phyloP scores from a whole-genome alignment of 129 eudicot species.

The Calendula officinalis region DNA sequence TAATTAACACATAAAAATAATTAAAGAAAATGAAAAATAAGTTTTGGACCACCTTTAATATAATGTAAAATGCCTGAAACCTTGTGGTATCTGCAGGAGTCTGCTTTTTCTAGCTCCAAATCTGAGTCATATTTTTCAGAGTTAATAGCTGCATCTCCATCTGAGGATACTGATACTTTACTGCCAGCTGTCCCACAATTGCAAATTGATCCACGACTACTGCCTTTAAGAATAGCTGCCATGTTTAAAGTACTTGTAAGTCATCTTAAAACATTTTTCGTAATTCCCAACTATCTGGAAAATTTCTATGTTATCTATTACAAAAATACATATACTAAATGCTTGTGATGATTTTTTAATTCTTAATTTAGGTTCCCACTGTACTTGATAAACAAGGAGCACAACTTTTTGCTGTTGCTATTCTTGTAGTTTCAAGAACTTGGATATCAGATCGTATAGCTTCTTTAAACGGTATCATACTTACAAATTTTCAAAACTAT shows the following conservation, averaged over 20 bases:
- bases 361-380: slow-evolving; percentile 80
- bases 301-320: not conserved
- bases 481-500: not conserved
- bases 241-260: slow-evolving; percentile 90
- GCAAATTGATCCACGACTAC: slow-evolving; percentile 50
- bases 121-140: slow-evolving; percentile 79
- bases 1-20: slow-evolving; percentile 27
- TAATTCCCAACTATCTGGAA: not conserved
- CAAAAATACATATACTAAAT: not conserved
- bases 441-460: slow-evolving; percentile 97
- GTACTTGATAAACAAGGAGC: slow-evolving; percentile 95
- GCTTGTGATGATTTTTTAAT: slow-evolving; percentile 15
- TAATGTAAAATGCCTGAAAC: slow-evolving; percentile 11
- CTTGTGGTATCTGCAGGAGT: slow-evolving; percentile 40
- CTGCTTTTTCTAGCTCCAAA: slow-evolving; percentile 60
- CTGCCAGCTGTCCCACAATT: slow-evolving; percentile 73
- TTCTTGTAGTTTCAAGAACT: slow-evolving; percentile 89
- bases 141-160: slow-evolving; percentile 65
- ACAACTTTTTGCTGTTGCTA: slow-evolving; percentile 88
- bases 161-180: slow-evolving; percentile 26
- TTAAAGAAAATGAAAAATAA: too few species aligned
- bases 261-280: not conserved
- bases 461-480: slow-evolving; percentile 74
- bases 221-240: slow-evolving; percentile 78
- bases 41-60: too few species aligned